Base-by-base conservation (phyloP, 257 asterid genomes). In the Buddleja alternifolia region DNA sequence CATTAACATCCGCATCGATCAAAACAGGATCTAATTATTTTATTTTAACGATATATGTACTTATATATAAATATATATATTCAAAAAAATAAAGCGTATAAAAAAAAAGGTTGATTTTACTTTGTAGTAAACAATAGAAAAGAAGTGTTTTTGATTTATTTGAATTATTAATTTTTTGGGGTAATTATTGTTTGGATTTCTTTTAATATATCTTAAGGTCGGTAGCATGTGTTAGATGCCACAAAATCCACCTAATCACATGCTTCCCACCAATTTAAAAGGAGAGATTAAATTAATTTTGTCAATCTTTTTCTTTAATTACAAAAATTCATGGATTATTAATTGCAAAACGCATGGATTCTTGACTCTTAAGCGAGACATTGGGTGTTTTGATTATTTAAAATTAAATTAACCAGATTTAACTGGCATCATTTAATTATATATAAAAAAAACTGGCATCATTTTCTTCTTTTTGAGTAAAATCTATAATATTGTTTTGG, bases 161-260 rank as follows among this genome's bases (percentile, higher is more conserved):
- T 65, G 10, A 37, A 25, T 32, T 25, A 16, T 40, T 40, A 40
- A 15, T 15, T 41, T 21, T 17, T 41, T 55, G 62, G 71, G 62
- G 66, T 73, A 21, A 78, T 52, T 75, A 64, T 69, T 73, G 17
- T 42, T 63, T 67, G 45, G 63, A 44, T 76, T 60, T 65, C n/a
- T 57, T 56, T 47, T 40, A 69, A 65, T 61, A 65, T 73, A 74
- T 56, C 37, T 47, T 56, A 66, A 76, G 66, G 78, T 79, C 71
- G 76, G 67, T 71, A 67, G 82, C 96, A 87, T 85, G 96, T 90
- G 96, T 87, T 85, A 61, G 96, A 83, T 85, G 76, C 85, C 67
- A 83, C 78, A 63, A 75, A 76, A 57, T 75, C 78, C 75, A 87
- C 88, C 93, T 80, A 87, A 85, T 84, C 96, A 90, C 96, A 87